Evolutionary conservation across 768 basidiomycete genomes (phyloP), one percentile per base, ranked within the genome.

Genomic region (Psilocybe cyanescens): DNA sequence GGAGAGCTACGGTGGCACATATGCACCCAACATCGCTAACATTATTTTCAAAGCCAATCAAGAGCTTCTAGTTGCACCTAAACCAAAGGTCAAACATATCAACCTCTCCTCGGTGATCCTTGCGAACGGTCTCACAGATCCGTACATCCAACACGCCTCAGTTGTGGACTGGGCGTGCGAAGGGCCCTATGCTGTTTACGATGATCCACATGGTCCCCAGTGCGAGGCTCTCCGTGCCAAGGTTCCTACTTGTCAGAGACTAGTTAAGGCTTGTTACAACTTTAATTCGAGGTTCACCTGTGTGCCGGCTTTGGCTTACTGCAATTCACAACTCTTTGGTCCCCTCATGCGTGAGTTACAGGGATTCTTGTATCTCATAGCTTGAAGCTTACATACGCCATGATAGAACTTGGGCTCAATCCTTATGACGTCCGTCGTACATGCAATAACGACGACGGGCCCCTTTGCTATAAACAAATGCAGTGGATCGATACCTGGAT

Each of bases 101-200:
- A 94, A 95, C 76, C 83, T 97, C 33, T 86, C 83, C 31, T 94
- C 91, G 0, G 75, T 99, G 51, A 81, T 98, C 64, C 84, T 98
- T 55, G 97, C 90, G 3, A 97, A 95, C 70, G 96, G 93, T 8
- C 78, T 91, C 53, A 95, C 94, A 0, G 90, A 96, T 67, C 92
- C 93, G 7, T 87, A 85, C 68, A 76, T 86, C 45, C 97, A 99
- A 70, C 88, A 93, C 60, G 63, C 56, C 19, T 66, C 65, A 9
- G 78, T 97, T 19, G 89, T 93, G 1, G 95, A 97, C 64, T 94
- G 87, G 67, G 88, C 86, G 12, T 95, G 94, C 69, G 81, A 90
- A 8, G 91, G 91, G 4, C 90, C 91, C 4, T 96, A 90, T 74
- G 86, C 92, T 0, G 83, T 97, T 8, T 96, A 87, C 60, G 85